These are phyloP conservation scores for Colletotrichum shisoi DNA, from an alignment of 2,329 filamentous ascomycete genomes.

Conservation along the genomic window DNA sequence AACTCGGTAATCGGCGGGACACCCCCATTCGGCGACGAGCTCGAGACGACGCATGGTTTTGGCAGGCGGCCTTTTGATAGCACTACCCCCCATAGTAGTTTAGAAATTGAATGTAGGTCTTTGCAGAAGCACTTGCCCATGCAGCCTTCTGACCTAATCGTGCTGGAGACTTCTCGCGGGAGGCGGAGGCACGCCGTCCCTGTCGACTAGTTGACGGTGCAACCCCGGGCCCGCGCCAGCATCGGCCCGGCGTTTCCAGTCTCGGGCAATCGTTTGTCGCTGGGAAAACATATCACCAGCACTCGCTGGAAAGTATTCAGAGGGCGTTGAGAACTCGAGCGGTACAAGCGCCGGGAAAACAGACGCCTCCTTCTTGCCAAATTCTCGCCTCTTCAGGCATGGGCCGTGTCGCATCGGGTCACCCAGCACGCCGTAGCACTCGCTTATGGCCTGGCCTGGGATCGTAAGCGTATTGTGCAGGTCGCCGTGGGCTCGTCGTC, in stretches of 20 bases:
- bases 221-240: background rate
- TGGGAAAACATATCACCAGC: background rate
- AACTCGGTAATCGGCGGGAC: constrained; percentile 20
- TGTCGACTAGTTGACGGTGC: background rate
- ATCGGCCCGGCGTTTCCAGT: background rate
- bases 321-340: background rate
- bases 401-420: background rate
- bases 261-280: background rate
- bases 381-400: background rate
- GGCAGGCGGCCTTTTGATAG: constrained; percentile 34
- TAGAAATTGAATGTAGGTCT: constrained; percentile 38
- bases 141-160: background rate
- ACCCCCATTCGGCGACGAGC: constrained; percentile 14
- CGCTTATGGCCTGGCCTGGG: too few relatives aligned
- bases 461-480: background rate
- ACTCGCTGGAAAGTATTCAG: background rate
- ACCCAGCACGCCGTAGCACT: background rate
- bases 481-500: background rate
- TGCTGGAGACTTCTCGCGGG: background rate
- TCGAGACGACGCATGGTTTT: constrained; percentile 23
- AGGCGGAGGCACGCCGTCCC: background rate
- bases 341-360: background rate
- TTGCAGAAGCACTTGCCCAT: constrained; percentile 5
- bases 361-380: background rate
- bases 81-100: constrained; percentile 30